These are phyloP conservation scores for Zasmidium citrigriseum DNA, from an alignment of 2,329 filamentous ascomycete genomes.

Conservation along the genomic window DNA sequence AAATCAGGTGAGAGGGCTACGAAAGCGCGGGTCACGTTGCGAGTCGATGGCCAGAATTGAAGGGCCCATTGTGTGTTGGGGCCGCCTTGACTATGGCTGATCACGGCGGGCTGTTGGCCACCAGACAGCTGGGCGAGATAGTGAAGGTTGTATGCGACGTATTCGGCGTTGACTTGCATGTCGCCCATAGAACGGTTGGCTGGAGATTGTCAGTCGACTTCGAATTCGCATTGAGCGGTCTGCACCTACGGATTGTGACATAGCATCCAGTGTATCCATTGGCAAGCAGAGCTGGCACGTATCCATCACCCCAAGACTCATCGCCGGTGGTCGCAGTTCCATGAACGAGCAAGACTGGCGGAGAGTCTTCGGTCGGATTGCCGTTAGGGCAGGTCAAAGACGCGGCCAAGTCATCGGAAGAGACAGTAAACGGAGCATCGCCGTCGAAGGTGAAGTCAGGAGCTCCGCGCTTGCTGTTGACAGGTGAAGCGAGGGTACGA, in stretches of 20 bases:
- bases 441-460: constrained; percentile 27
- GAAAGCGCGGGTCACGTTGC: constrained; percentile 26
- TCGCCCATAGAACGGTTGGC: constrained; percentile 32
- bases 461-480: constrained; percentile 16
- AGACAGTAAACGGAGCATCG: constrained; percentile 33
- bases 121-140: constrained; percentile 29
- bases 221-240: background rate
- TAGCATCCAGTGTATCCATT: constrained; percentile 36
- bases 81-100: constrained; percentile 33
- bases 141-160: constrained; percentile 34
- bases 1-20: constrained; percentile 33
- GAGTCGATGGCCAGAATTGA: constrained; percentile 34
- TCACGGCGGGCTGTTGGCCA: constrained; percentile 28
- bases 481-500: constrained; percentile 15
- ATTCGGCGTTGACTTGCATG: constrained; percentile 35
- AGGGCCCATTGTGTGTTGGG: constrained; percentile 36
- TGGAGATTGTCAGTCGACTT: constrained; percentile 5
- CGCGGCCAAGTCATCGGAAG: constrained; percentile 23
- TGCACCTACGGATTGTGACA: constrained; percentile 29
- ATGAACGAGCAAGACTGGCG: constrained; percentile 34
- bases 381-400: constrained; percentile 34
- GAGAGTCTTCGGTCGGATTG: constrained; percentile 23
- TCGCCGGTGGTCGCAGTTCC: constrained; percentile 32
- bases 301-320: constrained; percentile 31
- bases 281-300: constrained; percentile 29